Conservation (phyloP, 2,329 filamentous ascomycete genomes). For the Cryphonectria naterciae region DNA sequence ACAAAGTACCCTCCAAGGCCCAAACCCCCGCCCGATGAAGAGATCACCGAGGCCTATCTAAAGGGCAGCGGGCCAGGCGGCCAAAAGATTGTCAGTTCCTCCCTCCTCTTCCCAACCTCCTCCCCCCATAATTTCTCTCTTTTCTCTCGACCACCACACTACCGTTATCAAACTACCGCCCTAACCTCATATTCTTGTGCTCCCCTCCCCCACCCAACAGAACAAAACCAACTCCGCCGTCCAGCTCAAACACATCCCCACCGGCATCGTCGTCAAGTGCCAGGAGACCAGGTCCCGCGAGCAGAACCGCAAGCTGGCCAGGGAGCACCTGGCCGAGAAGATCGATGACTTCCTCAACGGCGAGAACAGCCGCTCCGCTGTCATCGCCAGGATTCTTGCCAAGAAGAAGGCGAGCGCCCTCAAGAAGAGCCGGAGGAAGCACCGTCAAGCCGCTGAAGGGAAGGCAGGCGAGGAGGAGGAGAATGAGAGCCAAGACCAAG, state of each 20-base stretch:
- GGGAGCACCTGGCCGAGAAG: slow-evolving; percentile 74
- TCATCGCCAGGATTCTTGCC: slow-evolving; percentile 66
- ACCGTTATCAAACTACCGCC: background rate
- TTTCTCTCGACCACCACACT: slow-evolving; percentile 17
- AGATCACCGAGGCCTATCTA: slow-evolving; percentile 83
- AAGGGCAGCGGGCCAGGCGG: slow-evolving; percentile 92
- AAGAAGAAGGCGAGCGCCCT: slow-evolving; percentile 74
- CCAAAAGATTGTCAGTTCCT: slow-evolving; percentile 80
- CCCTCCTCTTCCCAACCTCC: slow-evolving; percentile 11
- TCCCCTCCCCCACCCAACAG: slow-evolving; percentile 41
- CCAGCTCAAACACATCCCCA: slow-evolving; percentile 87
- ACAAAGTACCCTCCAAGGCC: slow-evolving; percentile 71
- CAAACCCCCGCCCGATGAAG: slow-evolving; percentile 71
- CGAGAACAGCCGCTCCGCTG: slow-evolving; percentile 64
- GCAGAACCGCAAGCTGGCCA: slow-evolving; percentile 86
- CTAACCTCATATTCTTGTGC: background rate
- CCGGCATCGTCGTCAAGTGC: slow-evolving; percentile 90
- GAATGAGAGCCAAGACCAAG: slow-evolving; percentile 19
- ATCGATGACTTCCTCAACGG: slow-evolving; percentile 76
- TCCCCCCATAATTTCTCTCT: too few species aligned
- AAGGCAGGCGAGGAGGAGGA: slow-evolving; percentile 30
- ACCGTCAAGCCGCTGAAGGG: slow-evolving; percentile 50
- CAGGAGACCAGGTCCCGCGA: slow-evolving; percentile 86
- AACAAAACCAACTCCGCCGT: slow-evolving; percentile 98
- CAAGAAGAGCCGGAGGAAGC: slow-evolving; percentile 86